Evolutionary conservation across 495 filamentous ascomycete species (phyloP).

Genomic region (Terfezia boudieri): DNA sequence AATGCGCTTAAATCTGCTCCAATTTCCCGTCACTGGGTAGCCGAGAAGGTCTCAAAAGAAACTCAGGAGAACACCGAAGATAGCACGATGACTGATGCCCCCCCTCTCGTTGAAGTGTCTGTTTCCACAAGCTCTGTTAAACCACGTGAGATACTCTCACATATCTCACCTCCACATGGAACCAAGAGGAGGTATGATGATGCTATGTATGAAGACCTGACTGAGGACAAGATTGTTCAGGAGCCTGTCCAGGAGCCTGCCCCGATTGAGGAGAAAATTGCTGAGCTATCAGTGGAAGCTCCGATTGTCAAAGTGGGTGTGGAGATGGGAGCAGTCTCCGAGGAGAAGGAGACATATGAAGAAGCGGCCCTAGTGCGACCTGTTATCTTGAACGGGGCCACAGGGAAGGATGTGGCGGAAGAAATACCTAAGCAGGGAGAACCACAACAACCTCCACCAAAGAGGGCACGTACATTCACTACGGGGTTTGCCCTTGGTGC

Average conservation of each 20-base stretch:
- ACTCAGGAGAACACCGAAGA: background rate
- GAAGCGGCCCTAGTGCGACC: background rate
- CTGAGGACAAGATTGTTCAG: background rate
- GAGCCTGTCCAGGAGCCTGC: background rate
- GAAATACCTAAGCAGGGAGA: background rate
- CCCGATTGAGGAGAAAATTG: background rate
- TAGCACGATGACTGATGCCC: background rate
- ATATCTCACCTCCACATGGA: background rate
- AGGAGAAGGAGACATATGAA: background rate
- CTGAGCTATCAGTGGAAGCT: too few species aligned
- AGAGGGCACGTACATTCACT: background rate
- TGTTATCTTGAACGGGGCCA: background rate
- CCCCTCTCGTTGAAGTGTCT: background rate
- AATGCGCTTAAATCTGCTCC: background rate
- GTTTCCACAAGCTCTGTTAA: background rate
- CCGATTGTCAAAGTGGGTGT: too few species aligned
- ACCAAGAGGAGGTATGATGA: background rate
- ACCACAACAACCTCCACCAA: background rate
- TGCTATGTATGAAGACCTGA: background rate
- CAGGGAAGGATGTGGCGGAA: background rate
- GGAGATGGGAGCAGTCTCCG: background rate
- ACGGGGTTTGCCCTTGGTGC: background rate
- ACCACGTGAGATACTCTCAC: too few species aligned
- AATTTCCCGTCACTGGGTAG: background rate
- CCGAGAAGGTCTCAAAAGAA: background rate